Percentiles rank a stretch among this genome's conserved stretches.
phyloP scores from a whole-genome alignment of 2,329 filamentous ascomycete genomes.

The Sarocladium oryzae region DNA sequence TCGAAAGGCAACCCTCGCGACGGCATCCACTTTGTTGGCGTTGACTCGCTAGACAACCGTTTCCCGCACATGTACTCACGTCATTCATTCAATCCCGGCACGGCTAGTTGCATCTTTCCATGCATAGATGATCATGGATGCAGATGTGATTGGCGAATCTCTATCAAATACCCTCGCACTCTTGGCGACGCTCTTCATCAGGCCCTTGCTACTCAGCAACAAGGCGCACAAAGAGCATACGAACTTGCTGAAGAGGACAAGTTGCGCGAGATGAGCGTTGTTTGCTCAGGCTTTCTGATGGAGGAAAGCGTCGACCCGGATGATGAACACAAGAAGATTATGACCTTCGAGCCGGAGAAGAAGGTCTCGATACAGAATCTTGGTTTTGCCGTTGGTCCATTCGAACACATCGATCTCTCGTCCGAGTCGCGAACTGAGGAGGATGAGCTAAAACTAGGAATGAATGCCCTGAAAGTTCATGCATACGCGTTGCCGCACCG shows the following conservation, averaged over 20 bases:
- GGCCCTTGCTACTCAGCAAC: slow-evolving; percentile 35
- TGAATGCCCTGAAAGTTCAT: slow-evolving; percentile 81
- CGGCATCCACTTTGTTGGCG: slow-evolving; percentile 84
- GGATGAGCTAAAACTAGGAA: slow-evolving; percentile 83
- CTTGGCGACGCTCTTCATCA: slow-evolving; percentile 68
- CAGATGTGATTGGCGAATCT: slow-evolving; percentile 80
- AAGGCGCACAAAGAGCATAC: slow-evolving; percentile 31
- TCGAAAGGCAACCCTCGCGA: slow-evolving; percentile 69
- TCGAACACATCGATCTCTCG: slow-evolving; percentile 82
- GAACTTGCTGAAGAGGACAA: slow-evolving; percentile 71
- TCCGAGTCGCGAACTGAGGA: slow-evolving; percentile 84
- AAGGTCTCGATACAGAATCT: slow-evolving; percentile 81
- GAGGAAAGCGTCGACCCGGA: slow-evolving; percentile 73
- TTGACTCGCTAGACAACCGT: slow-evolving; percentile 69
- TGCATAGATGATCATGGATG: slow-evolving; percentile 83
- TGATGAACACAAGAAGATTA: slow-evolving; percentile 78
- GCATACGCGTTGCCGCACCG: slow-evolving; percentile 86
- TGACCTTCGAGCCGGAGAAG: slow-evolving; percentile 72
- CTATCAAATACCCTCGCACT: slow-evolving; percentile 78
- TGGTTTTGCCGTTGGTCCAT: slow-evolving; percentile 89
- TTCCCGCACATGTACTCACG: slow-evolving; percentile 91
- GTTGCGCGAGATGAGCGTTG: slow-evolving; percentile 77
- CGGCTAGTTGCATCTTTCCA: slow-evolving; percentile 81
- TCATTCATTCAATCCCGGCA: slow-evolving; percentile 71
- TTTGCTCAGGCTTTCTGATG: slow-evolving; percentile 83